These are phyloP conservation scores for Priceomyces medius DNA, from an alignment of 805 yeast species.

Conservation along the genomic window DNA sequence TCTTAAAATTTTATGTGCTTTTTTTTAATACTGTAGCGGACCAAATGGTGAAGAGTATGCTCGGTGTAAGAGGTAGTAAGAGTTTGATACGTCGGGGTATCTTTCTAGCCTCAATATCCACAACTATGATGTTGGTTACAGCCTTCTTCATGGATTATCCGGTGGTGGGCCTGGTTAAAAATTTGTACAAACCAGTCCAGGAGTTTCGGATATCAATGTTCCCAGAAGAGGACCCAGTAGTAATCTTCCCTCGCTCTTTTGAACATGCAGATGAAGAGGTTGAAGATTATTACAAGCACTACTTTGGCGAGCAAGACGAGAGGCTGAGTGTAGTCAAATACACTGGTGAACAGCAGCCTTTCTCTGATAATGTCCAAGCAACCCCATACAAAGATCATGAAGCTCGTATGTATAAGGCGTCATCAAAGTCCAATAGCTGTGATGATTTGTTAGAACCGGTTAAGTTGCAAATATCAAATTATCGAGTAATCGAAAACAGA, in stretches of 20 bases:
- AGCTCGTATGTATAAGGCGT: background rate
- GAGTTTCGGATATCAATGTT: background rate
- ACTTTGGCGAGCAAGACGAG: constrained; percentile 1
- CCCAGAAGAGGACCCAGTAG: constrained; percentile 1
- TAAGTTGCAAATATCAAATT: constrained; percentile 4
- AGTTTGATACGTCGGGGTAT: background rate
- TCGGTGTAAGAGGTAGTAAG: background rate
- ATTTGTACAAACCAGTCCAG: background rate
- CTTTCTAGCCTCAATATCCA: background rate
- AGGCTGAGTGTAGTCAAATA: background rate
- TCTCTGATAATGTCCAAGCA: background rate
- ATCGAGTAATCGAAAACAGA: constrained; percentile 3
- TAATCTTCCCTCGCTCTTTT: constrained; percentile 2
- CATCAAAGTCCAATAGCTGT: constrained; percentile 2
- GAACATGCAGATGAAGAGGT: background rate
- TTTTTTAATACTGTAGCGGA: background rate
- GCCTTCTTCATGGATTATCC: background rate
- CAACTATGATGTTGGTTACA: background rate
- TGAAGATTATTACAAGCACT: background rate
- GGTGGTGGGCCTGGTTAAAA: background rate
- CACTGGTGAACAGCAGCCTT: constrained; percentile 1
- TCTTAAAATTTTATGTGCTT: no score
- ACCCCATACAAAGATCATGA: background rate
- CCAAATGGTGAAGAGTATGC: background rate
- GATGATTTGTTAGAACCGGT: background rate